A percentile compares a stretch with the other conserved stretches of the same genome.
These are phyloP conservation scores for Craterostigma plantagineum DNA, from an alignment of 257 asterid genomes.

Conservation along the genomic window DNA sequence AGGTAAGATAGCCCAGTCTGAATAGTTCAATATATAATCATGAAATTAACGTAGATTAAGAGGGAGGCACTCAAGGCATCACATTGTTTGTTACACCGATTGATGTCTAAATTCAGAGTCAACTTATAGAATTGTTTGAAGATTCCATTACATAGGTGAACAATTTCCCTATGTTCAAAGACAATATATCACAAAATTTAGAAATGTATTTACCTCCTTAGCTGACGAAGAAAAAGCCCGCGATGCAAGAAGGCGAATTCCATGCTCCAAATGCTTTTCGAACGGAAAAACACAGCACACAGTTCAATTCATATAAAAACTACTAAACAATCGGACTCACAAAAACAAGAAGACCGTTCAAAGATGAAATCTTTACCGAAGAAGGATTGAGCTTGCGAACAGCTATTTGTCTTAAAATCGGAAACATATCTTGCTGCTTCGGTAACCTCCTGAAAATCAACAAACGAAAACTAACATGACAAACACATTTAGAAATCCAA, in stretches of 20 bases:
- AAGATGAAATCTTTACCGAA: constrained; percentile 15
- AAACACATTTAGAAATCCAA: too few relatives aligned
- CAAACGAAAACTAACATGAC: too few relatives aligned
- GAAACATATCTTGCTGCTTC: constrained; percentile 21
- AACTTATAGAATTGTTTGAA: too few relatives aligned
- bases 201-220: constrained; percentile 33
- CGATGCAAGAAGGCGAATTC: constrained; percentile 35
- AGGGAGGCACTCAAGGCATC: background rate
- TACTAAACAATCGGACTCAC: background rate
- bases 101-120: too few relatives aligned
- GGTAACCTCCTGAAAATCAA: constrained; percentile 5
- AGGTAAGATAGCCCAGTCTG: background rate
- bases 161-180: too few relatives aligned
- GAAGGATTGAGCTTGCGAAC: constrained; percentile 23
- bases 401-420: constrained; percentile 28
- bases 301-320: background rate
- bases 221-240: constrained; percentile 52
- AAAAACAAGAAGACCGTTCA: constrained; percentile 2
- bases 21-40: background rate
- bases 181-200: too few relatives aligned
- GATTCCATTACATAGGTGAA: background rate
- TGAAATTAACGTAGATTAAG: background rate
- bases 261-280: constrained; percentile 29
- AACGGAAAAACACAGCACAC: constrained; percentile 5
- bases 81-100: too few relatives aligned